A percentile compares a stretch with the other conserved stretches of the same genome.
phyloP scores from a whole-genome alignment of 1,139 yeast species.

The Yamadazyma trypodendri region DNA sequence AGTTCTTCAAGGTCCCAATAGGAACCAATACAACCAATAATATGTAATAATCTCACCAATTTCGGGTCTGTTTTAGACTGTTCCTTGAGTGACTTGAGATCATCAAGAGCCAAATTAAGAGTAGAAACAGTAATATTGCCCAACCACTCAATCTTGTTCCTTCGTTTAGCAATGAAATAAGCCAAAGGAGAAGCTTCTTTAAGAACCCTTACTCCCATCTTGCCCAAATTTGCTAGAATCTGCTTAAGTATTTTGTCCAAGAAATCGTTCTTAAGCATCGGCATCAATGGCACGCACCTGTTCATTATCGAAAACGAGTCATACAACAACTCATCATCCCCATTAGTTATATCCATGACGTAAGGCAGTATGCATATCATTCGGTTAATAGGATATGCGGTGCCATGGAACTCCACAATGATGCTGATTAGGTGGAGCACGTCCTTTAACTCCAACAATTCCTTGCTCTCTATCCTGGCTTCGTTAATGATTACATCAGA shows the following conservation, averaged over 20 bases:
- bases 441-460: not conserved
- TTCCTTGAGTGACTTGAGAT: not conserved
- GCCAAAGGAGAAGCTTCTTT: constrained; percentile 69
- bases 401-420: constrained; percentile 49
- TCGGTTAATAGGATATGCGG: constrained; percentile 61
- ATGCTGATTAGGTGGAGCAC: constrained; percentile 47
- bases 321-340: constrained; percentile 34
- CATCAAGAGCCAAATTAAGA: constrained; percentile 35
- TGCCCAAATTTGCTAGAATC: constrained; percentile 39
- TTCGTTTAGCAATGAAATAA: constrained; percentile 52
- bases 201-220: constrained; percentile 55
- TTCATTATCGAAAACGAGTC: constrained; percentile 56
- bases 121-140: constrained; percentile 64
- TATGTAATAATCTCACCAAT: constrained; percentile 56
- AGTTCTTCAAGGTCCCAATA: constrained; percentile 57
- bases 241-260: not conserved
- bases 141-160: constrained; percentile 46
- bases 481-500: not conserved
- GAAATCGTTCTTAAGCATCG: constrained; percentile 51
- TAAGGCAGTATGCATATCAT: constrained; percentile 61
- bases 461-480: not conserved
- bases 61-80: constrained; percentile 33
- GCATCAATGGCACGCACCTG: constrained; percentile 42
- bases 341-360: constrained; percentile 29
- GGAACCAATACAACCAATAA: constrained; percentile 70